Evolutionary conservation across 2,329 filamentous ascomycete species (phyloP), one percentile per base, ranked within the genome.

Genomic region (Exophiala phaeomuriformis): DNA sequence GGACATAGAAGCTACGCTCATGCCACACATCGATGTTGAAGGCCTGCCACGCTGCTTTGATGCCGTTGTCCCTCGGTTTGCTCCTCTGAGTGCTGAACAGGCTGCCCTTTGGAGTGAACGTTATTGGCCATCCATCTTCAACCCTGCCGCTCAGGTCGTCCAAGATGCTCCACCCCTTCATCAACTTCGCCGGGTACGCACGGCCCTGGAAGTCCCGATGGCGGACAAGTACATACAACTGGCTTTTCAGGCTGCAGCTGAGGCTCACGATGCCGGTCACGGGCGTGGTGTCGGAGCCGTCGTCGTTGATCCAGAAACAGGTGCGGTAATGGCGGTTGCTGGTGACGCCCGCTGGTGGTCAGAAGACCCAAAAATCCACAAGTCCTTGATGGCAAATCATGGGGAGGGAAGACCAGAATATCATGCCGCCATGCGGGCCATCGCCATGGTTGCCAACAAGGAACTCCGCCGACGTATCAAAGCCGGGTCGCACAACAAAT

Each of bases 391-490:
- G 32, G 49, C 47, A 12, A 43, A 47, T 30, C 51, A 56, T 27
- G 40, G 65, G 2, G 71, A 74, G 53, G 71, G 72, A 8, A 69
- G 71, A 2, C 72, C 72, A 1, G 71, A 74, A 47, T 64, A 70
- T n/a, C 73, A 75, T 55, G 71, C 73, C 1, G 57, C 75, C 46
- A 75, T 75, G 72, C 69, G 72, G 19, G 71, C 63, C 5, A 65
- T 71, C 7, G 71, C 71, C 6, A 65, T 75, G 48, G 64, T 75
- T 29, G 69, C 72, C 10, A 66, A 67, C 29, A 69, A 68, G 55
- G 69, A 73, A 9, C 65, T 72, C 3, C 56, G 61, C 33, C 53
- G 64, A 63, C 56, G 61, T 52, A 60, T 63, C 48, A 55, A 51
- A 33, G 57, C 56, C 10, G 61, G 61, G 28, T 54, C 51, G 5